phyloP scores from a whole-genome alignment of 352 stramenopile species.

The Pythium aphanidermatum region DNA sequence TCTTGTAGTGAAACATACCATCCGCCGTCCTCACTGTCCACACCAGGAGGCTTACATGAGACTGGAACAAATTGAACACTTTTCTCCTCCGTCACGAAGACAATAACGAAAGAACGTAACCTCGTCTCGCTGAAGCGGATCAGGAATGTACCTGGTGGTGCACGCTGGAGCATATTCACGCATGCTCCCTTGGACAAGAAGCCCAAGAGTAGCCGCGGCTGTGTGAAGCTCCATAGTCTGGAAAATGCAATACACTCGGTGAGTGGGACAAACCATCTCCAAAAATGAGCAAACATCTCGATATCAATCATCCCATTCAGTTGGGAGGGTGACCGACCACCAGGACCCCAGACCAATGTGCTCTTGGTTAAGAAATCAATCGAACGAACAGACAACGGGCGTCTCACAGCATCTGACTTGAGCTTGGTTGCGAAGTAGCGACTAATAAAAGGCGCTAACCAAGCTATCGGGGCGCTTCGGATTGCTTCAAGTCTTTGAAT shows the following conservation, averaged over 20 bases:
- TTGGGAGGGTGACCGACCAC: conserved; percentile 26
- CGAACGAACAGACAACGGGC: conserved; percentile 59
- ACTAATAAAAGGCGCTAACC: conserved; percentile 57
- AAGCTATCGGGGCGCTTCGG: conserved; percentile 47
- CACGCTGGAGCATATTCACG: conserved; percentile 64
- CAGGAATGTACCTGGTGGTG: conserved; percentile 67
- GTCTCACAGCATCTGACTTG: conserved; percentile 52
- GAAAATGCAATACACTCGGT: conserved; percentile 58
- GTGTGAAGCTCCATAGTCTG: conserved; percentile 57
- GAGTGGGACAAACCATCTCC: conserved; percentile 66
- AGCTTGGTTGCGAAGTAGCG: conserved; percentile 78
- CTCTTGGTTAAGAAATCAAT: conserved; percentile 79
- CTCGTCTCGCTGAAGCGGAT: conserved; percentile 76
- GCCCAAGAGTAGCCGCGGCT: conserved; percentile 71
- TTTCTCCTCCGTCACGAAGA: conserved; percentile 50
- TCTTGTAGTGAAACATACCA: conserved; percentile 68
- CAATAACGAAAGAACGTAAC: conserved; percentile 59
- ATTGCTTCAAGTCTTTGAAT: conserved; percentile 38
- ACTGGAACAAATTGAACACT: conserved; percentile 76
- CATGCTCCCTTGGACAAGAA: conserved; percentile 81
- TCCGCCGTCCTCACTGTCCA: conserved; percentile 9
- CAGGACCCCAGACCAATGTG: conserved; percentile 54
- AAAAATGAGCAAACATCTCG: conserved; percentile 68
- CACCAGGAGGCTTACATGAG: conserved; percentile 24
- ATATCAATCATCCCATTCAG: conserved; percentile 42